Percentiles rank a stretch among this genome's conserved stretches.
phyloP scores from a whole-genome alignment of 495 filamentous ascomycete genomes.

The Astrothelium subdiscretum region DNA sequence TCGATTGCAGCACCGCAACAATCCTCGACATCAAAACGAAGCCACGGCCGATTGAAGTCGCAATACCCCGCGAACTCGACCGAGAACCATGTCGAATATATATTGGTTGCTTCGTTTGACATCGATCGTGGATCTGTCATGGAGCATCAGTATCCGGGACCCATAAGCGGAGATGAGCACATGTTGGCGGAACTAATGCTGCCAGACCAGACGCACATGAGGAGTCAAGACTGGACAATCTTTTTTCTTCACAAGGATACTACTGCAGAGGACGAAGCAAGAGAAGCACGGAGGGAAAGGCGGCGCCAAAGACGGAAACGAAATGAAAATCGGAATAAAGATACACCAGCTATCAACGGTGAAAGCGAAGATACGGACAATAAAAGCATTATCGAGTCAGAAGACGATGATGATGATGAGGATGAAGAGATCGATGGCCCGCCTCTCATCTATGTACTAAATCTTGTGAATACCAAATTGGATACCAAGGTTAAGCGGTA shows the following conservation, averaged over 20 bases:
- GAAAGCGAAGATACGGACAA: conserved; percentile 35
- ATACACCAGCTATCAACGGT: conserved; percentile 37
- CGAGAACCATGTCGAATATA: conserved; percentile 97
- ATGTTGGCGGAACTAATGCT: conserved; percentile 99
- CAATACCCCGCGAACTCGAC: conserved; percentile 71
- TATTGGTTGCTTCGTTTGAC: conserved; percentile 95
- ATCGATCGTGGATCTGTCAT: conserved; percentile 93
- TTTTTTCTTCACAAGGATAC: conserved; percentile 95
- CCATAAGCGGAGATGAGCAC: conserved; percentile 93
- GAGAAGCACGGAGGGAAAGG: conserved; percentile 33
- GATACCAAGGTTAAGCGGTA: conserved; percentile 79
- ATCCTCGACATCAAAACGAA: neutral
- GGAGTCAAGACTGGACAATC: conserved; percentile 97
- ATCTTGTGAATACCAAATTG: conserved; percentile 95
- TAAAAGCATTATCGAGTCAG: conserved; percentile 29
- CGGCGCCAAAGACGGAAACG: conserved; percentile 11
- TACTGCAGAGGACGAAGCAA: conserved; percentile 38
- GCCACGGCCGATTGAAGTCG: conserved; percentile 43
- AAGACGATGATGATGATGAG: conserved; percentile 47
- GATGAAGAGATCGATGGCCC: conserved; percentile 60
- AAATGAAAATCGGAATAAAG: conserved; percentile 29
- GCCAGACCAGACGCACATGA: conserved; percentile 89
- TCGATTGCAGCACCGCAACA: neutral
- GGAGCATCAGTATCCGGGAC: conserved; percentile 92
- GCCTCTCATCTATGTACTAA: conserved; percentile 94